Conservation (phyloP, 768 basidiomycete species). For the Podaxis carcinomalis region DNA sequence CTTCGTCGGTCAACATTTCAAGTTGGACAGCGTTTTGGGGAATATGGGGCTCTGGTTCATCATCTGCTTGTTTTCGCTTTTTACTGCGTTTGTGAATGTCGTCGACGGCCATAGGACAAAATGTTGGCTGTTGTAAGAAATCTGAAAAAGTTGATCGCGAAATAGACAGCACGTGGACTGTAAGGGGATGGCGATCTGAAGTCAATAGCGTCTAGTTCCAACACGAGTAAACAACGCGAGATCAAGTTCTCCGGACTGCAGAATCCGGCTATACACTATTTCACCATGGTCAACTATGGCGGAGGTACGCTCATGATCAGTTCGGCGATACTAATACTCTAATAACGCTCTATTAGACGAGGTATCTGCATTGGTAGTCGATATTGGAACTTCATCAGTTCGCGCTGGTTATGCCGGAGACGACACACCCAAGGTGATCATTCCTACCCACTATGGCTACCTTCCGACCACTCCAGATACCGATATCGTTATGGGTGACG, state of each 20-base stretch:
- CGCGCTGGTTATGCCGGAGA: constrained; percentile 98
- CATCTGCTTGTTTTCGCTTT: constrained; percentile 56
- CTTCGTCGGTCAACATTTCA: constrained; percentile 77
- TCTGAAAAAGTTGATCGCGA: constrained; percentile 19
- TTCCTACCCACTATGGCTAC: constrained; percentile 88
- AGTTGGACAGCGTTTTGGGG: constrained; percentile 42
- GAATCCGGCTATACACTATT: background rate
- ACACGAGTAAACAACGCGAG: constrained; percentile 23
- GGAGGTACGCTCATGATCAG: constrained; percentile 53
- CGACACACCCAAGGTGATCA: constrained; percentile 89
- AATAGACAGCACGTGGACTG: constrained; percentile 10
- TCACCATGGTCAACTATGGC: constrained; percentile 79
- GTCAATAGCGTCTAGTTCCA: constrained; percentile 20
- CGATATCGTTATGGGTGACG: constrained; percentile 53
- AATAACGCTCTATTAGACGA: constrained; percentile 55
- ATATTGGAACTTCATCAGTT: constrained; percentile 86
- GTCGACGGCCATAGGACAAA: constrained; percentile 25
- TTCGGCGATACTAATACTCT: background rate
- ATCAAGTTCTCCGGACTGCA: background rate
- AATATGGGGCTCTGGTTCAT: constrained; percentile 29
- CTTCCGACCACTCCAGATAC: constrained; percentile 38
- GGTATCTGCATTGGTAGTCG: constrained; percentile 94
- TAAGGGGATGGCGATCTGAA: constrained; percentile 12
- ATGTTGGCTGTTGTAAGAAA: constrained; percentile 6
- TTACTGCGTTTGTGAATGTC: constrained; percentile 32